These are phyloP conservation scores for Citeromyces hawaiiensis DNA, from an alignment of 1,139 yeast genomes.

Conservation along the genomic window DNA sequence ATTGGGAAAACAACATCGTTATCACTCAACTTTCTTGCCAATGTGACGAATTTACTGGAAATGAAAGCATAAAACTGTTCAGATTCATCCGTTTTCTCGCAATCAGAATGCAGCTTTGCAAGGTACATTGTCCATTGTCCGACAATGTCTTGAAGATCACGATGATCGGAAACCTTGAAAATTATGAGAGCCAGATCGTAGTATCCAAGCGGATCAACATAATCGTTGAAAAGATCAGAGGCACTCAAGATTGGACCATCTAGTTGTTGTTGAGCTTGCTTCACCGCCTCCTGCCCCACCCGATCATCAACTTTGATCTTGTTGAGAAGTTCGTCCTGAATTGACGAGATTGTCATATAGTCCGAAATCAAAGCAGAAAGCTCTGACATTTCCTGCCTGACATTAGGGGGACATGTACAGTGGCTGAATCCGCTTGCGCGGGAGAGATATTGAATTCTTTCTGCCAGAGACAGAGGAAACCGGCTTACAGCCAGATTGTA, in stretches of 20 bases:
- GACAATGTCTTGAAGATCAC: slow-evolving; percentile 58
- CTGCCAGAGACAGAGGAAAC: slow-evolving; percentile 52
- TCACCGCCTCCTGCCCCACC: slow-evolving; percentile 27
- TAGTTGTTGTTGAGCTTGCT: slow-evolving; percentile 37
- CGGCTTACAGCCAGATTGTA: slow-evolving; percentile 64
- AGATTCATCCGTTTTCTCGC: slow-evolving; percentile 15
- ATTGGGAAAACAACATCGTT: slow-evolving; percentile 76
- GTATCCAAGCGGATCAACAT: slow-evolving; percentile 80
- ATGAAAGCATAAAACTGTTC: slow-evolving; percentile 27
- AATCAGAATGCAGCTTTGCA: slow-evolving; percentile 21
- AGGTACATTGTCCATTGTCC: slow-evolving; percentile 61
- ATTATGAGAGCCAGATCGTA: slow-evolving; percentile 69
- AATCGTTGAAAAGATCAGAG: slow-evolving; percentile 73
- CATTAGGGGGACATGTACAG: slow-evolving; percentile 67
- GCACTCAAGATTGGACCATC: slow-evolving; percentile 56
- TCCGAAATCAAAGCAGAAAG: slow-evolving; percentile 64
- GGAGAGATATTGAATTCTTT: slow-evolving; percentile 78
- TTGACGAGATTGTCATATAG: slow-evolving; percentile 72
- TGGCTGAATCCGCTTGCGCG: slow-evolving; percentile 91
- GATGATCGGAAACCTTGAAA: slow-evolving; percentile 72
- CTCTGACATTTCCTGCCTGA: slow-evolving; percentile 65
- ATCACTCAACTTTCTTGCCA: slow-evolving; percentile 22
- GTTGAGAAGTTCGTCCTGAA: slow-evolving; percentile 71
- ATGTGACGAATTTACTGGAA: slow-evolving; percentile 23
- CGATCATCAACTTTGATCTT: slow-evolving; percentile 48